Conservation (phyloP, 31 red algal genomes). For the Asparagopsis taxiformis region DNA sequence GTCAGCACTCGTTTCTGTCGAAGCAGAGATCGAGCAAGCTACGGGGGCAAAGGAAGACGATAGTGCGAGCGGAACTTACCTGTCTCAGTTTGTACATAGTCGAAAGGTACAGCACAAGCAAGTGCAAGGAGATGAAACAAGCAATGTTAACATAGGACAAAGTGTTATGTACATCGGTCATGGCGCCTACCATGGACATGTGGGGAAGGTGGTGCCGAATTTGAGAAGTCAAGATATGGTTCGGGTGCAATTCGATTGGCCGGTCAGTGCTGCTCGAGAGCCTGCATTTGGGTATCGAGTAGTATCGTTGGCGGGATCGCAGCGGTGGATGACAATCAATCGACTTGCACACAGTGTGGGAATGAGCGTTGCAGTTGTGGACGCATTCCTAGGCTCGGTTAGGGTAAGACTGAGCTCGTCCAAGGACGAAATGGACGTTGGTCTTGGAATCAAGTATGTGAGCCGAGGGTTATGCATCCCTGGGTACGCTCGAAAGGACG, state of each 20-base stretch:
- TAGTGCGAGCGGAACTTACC: background rate
- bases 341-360: conserved; percentile 31
- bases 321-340: conserved; percentile 69
- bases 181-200: conserved; percentile 73
- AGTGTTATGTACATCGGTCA: conserved; percentile 67
- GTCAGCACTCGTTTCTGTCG: background rate
- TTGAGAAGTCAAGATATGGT: conserved; percentile 11
- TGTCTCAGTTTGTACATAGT: background rate
- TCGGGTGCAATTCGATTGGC: conserved; percentile 36
- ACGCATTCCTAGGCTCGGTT: conserved; percentile 65
- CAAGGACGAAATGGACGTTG: conserved; percentile 71
- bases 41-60: background rate
- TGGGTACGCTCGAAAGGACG: conserved; percentile 75
- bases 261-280: conserved; percentile 53
- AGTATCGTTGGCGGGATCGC: conserved; percentile 18
- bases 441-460: conserved; percentile 80
- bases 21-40: background rate
- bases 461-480: conserved; percentile 62
- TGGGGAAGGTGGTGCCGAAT: conserved; percentile 33
- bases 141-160: conserved; percentile 16
- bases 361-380: conserved; percentile 38
- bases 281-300: conserved; percentile 84
- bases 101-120: background rate
- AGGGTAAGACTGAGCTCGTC: conserved; percentile 28
- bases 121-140: no score